Evolutionary conservation across 2,329 filamentous ascomycete species (phyloP).

Genomic region (Diaporthe vaccinii): DNA sequence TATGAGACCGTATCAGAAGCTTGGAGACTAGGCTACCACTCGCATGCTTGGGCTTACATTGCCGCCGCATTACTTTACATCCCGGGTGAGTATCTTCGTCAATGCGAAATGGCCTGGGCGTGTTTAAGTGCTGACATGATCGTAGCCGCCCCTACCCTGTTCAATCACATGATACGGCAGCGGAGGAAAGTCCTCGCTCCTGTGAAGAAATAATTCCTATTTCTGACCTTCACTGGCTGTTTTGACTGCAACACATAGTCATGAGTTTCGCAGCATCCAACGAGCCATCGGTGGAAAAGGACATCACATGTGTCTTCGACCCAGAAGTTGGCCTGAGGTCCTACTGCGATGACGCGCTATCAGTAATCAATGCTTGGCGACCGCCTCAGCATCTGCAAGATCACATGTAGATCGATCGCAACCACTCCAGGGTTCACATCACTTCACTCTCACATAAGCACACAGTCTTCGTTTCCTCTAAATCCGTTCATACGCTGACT

Average conservation of each 20-base stretch:
- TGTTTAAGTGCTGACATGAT: not conserved
- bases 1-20: slow-evolving; percentile 26
- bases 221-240: not conserved
- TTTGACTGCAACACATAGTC: not conserved
- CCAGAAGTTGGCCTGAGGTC: no score
- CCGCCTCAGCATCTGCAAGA: not conserved
- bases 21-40: not conserved
- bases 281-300: not conserved
- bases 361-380: not conserved
- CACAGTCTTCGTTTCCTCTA: no score
- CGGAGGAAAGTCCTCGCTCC: slow-evolving; percentile 36
- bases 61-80: slow-evolving; percentile 36
- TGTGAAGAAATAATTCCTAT: not conserved
- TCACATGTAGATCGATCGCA: not conserved
- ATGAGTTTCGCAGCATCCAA: not conserved
- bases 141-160: slow-evolving; percentile 37
- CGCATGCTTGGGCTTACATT: slow-evolving; percentile 35
- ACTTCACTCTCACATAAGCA: not conserved
- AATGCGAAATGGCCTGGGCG: not conserved
- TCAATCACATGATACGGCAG: slow-evolving; percentile 39
- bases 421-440: not conserved
- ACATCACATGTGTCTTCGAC: not conserved
- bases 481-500: no score
- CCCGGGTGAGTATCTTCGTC: slow-evolving; percentile 29
- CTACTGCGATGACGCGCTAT: not conserved